Evolutionary conservation across 148 eudicot species (phyloP).

Genomic region (Linanthus parryae): DNA sequence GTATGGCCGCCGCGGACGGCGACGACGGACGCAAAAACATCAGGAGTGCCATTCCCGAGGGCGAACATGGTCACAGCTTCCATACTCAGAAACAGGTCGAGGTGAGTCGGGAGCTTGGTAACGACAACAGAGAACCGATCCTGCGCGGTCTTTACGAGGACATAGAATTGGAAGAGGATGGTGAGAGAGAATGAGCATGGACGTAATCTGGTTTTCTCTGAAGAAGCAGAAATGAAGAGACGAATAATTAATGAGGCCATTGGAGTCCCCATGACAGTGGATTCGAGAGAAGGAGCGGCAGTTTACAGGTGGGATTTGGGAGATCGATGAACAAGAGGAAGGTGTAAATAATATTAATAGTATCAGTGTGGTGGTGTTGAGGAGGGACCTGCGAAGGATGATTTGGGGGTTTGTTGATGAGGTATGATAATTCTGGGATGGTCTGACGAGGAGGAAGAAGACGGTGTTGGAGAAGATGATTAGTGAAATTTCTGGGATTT

Average conservation of each 20-base stretch:
- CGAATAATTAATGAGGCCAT: constrained; percentile 48
- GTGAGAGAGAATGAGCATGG: constrained; percentile 49
- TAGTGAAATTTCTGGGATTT: too few relatives aligned
- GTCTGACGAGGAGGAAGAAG: too few relatives aligned
- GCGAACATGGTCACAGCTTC: constrained; percentile 81
- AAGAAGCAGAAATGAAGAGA: constrained; percentile 52
- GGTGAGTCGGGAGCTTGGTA: constrained; percentile 39
- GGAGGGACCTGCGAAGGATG: too few relatives aligned
- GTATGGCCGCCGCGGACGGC: constrained; percentile 58
- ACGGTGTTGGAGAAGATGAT: too few relatives aligned
- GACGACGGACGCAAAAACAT: constrained; percentile 68
- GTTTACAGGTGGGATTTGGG: too few relatives aligned
- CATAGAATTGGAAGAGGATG: constrained; percentile 52
- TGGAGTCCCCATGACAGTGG: too few relatives aligned
- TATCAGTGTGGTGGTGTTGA: too few relatives aligned
- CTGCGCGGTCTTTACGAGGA: constrained; percentile 69
- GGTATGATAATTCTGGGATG: too few relatives aligned
- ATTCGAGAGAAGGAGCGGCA: too few relatives aligned
- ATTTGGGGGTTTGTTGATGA: too few relatives aligned
- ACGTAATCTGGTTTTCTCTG: constrained; percentile 23
- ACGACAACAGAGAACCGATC: constrained; percentile 56
- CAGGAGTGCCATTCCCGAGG: constrained; percentile 88
- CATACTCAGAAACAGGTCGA: constrained; percentile 60
- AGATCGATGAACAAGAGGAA: too few relatives aligned
- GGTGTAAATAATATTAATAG: too few relatives aligned